phyloP scores from a whole-genome alignment of 2,329 filamentous ascomycete species.

The Alternaria dauci region DNA sequence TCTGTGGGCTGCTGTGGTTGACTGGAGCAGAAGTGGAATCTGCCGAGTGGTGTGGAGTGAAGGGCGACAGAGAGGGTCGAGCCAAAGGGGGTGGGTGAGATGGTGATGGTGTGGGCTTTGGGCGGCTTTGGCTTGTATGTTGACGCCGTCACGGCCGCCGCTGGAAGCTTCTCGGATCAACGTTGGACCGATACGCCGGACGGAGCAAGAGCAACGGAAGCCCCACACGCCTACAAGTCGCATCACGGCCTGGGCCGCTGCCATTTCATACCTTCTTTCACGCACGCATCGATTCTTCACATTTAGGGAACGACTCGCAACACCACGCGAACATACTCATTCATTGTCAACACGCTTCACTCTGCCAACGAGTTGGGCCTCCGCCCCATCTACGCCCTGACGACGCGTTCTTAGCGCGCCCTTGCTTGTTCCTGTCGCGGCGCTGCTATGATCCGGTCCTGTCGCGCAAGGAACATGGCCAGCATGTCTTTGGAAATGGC shows the following conservation, averaged over 20 bases:
- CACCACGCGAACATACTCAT: too few species aligned
- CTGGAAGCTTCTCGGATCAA: not conserved
- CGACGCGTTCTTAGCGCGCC: not conserved
- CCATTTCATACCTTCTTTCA: not conserved
- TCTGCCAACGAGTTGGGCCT: not conserved
- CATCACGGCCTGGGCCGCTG: not conserved
- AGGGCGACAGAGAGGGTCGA: not conserved
- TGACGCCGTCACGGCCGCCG: conserved; percentile 18
- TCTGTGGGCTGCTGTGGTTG: conserved; percentile 6
- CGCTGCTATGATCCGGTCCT: not conserved
- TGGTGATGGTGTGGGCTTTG: conserved; percentile 6
- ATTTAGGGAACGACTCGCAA: not conserved
- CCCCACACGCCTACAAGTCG: not conserved
- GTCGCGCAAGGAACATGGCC: not conserved
- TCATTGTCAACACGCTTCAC: not conserved
- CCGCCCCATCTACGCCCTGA: not conserved
- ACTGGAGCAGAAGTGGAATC: not conserved
- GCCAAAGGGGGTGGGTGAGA: not conserved
- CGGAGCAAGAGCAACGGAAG: not conserved
- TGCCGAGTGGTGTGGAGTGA: not conserved
- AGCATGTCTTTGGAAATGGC: conserved; percentile 8
- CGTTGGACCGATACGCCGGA: not conserved
- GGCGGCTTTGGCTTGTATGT: conserved; percentile 4
- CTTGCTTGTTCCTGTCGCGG: not conserved
- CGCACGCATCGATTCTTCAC: not conserved